Base-by-base conservation (phyloP, 805 yeast genomes). In the Metschnikowia drakensbergensis region DNA sequence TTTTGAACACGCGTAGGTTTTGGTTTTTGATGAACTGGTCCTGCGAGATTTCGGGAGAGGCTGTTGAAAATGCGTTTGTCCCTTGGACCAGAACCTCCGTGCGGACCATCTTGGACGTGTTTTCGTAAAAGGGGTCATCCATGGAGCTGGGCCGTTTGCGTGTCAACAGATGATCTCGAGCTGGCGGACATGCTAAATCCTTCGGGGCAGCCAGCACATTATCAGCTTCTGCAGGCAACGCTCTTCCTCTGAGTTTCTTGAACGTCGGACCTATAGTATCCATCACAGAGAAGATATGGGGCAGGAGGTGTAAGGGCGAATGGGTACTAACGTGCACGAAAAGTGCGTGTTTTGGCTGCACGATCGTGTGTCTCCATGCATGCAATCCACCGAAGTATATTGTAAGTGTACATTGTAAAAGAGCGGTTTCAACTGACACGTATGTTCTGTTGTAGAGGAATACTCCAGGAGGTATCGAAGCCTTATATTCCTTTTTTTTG, bases 81-180 rank as follows among this genome's bases (percentile, higher is more conserved):
- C 25, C 34, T 5, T 40, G 13, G 7, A n/a, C 30, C 6, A 34
- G 40, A 23, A 13, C 23, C 27, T 40, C 52, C 13, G 46, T 42
- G 7, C 50, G 50, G 13, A 48, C 22, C 10, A 13, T 37, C 31
- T 47, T 63, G 48, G 50, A 52, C 27, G 48, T 47, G 37, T 43
- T 45, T 43, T 66, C 71, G 40, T 60, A 57, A 51, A 66, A 66
- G 5, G 71, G 71, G 46, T 66, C 66, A 35, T 63, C 67, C 11
- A 54, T 60, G 23, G 54, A 49, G 29, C 50, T 48, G 7, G 47
- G 50, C 25, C 60, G 57, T 30, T 49, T 53, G 32, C 46, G 50
- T 26, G 37, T 31, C 25, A 51, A 43, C 22, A 32, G 31, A 27
- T 42, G 45, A 29, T 42, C 37, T 33, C 37, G 45, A 34, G 37